phyloP scores from a whole-genome alignment of 202 grass and related monocot genomes.

The Schoenoplectus triqueter region DNA sequence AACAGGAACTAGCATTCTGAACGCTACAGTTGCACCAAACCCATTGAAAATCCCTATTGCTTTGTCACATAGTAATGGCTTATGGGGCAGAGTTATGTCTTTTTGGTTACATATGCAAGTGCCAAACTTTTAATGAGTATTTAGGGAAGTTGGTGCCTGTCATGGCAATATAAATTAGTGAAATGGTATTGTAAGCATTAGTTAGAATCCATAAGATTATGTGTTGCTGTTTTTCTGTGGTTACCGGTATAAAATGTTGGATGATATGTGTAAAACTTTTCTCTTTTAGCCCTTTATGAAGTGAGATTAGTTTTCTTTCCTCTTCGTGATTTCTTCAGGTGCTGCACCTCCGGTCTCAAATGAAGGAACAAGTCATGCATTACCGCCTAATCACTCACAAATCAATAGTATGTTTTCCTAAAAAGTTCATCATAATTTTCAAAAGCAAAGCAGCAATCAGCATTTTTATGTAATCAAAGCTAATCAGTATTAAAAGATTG shows the following conservation, averaged over 20 bases:
- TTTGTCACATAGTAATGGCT: constrained; percentile 41
- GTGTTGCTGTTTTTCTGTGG: neutral
- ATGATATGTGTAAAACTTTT: neutral
- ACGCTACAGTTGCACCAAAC: constrained; percentile 35
- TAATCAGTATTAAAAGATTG: neutral
- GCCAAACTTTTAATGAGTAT: neutral
- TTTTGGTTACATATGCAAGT: constrained; percentile 17
- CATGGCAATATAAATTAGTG: neutral
- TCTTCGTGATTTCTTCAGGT: neutral
- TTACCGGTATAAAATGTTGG: constrained; percentile 4
- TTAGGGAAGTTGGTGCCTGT: neutral
- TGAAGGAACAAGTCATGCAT: neutral
- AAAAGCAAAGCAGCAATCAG: neutral
- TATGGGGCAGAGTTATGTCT: neutral
- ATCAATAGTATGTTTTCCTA: neutral
- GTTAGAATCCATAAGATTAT: neutral
- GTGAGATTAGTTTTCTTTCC: neutral
- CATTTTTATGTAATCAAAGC: neutral
- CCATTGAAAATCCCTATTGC: constrained; percentile 30
- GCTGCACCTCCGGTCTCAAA: neutral
- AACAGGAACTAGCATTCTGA: constrained; percentile 36
- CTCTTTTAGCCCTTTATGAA: neutral
- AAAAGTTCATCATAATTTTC: neutral
- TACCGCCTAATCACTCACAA: neutral
- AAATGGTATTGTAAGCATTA: constrained; percentile 1